These are phyloP conservation scores for Neurospora sp. DNA, from an alignment of 495 filamentous ascomycete genomes.

Conservation along the genomic window DNA sequence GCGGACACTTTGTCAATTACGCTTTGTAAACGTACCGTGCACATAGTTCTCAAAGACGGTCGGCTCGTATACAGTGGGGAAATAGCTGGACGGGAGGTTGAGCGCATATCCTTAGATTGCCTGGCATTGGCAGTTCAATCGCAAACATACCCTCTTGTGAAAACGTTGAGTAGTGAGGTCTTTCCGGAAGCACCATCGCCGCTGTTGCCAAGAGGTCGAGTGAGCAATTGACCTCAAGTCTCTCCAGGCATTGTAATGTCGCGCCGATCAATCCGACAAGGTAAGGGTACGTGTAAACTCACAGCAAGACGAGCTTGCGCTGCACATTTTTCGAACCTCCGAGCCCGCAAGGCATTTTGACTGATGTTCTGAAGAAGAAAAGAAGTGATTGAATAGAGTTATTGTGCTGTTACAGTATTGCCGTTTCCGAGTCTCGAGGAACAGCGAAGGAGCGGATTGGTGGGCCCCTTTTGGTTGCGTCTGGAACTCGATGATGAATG, in stretches of 20 bases:
- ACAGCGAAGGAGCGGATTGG: neutral
- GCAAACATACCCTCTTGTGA: conserved; percentile 77
- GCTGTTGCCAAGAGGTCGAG: conserved; percentile 35
- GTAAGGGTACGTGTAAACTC: conserved; percentile 28
- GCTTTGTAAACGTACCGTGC: conserved; percentile 56
- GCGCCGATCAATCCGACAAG: neutral
- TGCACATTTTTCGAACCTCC: conserved; percentile 69
- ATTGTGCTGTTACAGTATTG: neutral
- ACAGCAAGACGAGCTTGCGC: conserved; percentile 97
- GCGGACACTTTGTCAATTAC: neutral
- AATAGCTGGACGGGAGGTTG: conserved; percentile 53
- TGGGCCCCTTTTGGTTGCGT: neutral
- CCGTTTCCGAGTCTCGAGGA: neutral
- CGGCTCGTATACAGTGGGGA: conserved; percentile 97
- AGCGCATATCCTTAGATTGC: neutral
- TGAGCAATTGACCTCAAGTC: conserved; percentile 18
- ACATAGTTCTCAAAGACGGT: conserved; percentile 99
- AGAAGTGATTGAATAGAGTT: neutral
- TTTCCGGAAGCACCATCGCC: conserved; percentile 98
- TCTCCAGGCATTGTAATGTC: neutral
- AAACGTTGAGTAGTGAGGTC: conserved; percentile 94
- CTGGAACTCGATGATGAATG: neutral
- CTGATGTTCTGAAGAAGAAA: neutral
- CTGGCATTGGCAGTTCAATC: neutral
- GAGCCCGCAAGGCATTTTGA: conserved; percentile 49